Evolutionary conservation across 495 filamentous ascomycete genomes (phyloP).

Genomic region (Trypethelium eluteriae): DNA sequence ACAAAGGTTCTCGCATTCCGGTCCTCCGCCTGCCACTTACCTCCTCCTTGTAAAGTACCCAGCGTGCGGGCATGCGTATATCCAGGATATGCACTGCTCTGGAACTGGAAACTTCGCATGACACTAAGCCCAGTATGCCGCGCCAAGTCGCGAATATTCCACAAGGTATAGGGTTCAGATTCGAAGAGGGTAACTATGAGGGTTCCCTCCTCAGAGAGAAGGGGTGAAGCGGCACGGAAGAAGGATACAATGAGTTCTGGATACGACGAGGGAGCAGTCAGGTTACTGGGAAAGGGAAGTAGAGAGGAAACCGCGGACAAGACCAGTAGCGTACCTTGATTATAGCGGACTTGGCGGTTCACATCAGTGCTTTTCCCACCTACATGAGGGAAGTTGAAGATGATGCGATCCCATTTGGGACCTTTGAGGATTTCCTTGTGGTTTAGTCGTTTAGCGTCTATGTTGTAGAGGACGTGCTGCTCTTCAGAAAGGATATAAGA

Average conservation of each 20-base stretch:
- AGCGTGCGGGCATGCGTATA: constrained; percentile 85
- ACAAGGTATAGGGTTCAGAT: constrained; percentile 84
- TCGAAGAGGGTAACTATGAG: constrained; percentile 87
- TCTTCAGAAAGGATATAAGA: constrained; percentile 42
- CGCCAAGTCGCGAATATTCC: constrained; percentile 84
- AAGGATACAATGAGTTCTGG: constrained; percentile 71
- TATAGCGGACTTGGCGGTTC: constrained; percentile 84
- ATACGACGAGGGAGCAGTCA: constrained; percentile 10
- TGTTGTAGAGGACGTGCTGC: constrained; percentile 53
- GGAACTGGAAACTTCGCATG: constrained; percentile 69
- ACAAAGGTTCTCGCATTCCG: constrained; percentile 43
- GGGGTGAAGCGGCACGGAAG: constrained; percentile 51
- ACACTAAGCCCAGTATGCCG: constrained; percentile 70
- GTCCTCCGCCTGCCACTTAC: constrained; percentile 40
- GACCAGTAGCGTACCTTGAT: constrained; percentile 50
- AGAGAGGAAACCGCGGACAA: background rate
- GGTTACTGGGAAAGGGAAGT: background rate
- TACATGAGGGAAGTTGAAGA: constrained; percentile 96
- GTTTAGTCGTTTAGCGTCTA: constrained; percentile 67
- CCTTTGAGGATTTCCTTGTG: constrained; percentile 35
- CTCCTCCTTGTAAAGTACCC: constrained; percentile 59
- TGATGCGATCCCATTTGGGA: constrained; percentile 59
- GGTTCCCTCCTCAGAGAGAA: constrained; percentile 49
- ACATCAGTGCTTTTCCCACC: constrained; percentile 87
- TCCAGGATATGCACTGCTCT: constrained; percentile 64